These are phyloP conservation scores for Cyclotella choctawhatcheeana DNA, from an alignment of 108 stramenopile species.

Conservation along the genomic window DNA sequence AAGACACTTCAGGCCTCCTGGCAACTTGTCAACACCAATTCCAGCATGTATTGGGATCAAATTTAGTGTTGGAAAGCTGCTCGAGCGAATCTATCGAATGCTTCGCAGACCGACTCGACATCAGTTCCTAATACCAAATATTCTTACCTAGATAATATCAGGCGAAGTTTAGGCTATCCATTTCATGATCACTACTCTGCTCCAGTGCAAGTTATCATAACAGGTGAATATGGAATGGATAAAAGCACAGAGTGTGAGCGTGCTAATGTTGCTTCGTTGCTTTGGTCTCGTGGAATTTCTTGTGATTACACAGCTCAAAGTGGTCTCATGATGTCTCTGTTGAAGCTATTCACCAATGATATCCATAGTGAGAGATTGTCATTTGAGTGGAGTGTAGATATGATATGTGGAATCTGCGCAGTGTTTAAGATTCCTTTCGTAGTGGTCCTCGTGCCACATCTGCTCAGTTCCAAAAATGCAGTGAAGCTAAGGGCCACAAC, in stretches of 20 bases:
- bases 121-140: slow-evolving; percentile 17
- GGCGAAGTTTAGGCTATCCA: slow-evolving; percentile 69
- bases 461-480: slow-evolving; percentile 67
- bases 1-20: slow-evolving; percentile 70
- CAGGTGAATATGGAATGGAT: slow-evolving; percentile 70
- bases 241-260: slow-evolving; percentile 53
- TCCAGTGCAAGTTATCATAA: slow-evolving; percentile 65
- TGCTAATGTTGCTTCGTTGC: slow-evolving; percentile 59
- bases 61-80: slow-evolving; percentile 65
- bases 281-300: slow-evolving; percentile 75
- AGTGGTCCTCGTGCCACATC: slow-evolving; percentile 76
- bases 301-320: slow-evolving; percentile 81
- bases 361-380: slow-evolving; percentile 6
- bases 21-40: slow-evolving; percentile 75
- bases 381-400: slow-evolving; percentile 63
- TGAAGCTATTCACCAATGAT: slow-evolving; percentile 39
- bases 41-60: slow-evolving; percentile 71
- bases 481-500: slow-evolving; percentile 68
- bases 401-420: slow-evolving; percentile 74
- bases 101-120: slow-evolving; percentile 20
- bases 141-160: slow-evolving; percentile 43
- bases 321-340: slow-evolving; percentile 62
- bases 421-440: slow-evolving; percentile 76
- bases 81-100: slow-evolving; percentile 69
- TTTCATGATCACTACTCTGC: slow-evolving; percentile 33